phyloP scores from a whole-genome alignment of 2,329 filamentous ascomycete species.

The Sporothrix brasiliensis region DNA sequence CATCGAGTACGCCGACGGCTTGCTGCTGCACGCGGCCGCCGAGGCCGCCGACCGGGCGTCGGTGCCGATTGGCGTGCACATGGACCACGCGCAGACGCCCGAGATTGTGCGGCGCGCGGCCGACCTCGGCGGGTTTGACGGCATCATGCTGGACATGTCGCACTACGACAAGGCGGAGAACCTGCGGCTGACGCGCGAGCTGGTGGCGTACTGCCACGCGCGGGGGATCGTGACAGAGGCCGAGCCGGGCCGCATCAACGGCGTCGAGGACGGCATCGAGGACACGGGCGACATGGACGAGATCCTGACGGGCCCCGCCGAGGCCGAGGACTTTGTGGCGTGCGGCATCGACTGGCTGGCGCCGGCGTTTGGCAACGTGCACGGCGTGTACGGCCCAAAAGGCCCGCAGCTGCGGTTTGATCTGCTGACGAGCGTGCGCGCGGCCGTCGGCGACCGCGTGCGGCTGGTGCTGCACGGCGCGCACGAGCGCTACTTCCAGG shows the following conservation, averaged over 20 bases:
- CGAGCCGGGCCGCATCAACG: constrained; percentile 62
- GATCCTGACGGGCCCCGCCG: constrained; percentile 65
- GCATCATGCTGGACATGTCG: constrained; percentile 74
- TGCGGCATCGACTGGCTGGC: constrained; percentile 75
- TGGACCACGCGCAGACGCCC: constrained; percentile 68
- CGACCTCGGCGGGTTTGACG: constrained; percentile 63
- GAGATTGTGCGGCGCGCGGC: constrained; percentile 64
- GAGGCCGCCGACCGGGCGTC: constrained; percentile 58
- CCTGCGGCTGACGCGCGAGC: constrained; percentile 60
- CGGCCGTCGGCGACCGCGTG: constrained; percentile 50
- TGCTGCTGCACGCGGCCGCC: constrained; percentile 59
- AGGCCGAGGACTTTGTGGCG: constrained; percentile 69
- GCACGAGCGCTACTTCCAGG: constrained; percentile 47
- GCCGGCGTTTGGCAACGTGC: constrained; percentile 75
- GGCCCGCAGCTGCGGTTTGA: constrained; percentile 67
- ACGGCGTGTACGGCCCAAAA: constrained; percentile 69
- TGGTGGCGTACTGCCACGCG: constrained; percentile 65
- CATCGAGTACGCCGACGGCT: constrained; percentile 63
- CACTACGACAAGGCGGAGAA: constrained; percentile 72
- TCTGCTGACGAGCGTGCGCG: constrained; percentile 50
- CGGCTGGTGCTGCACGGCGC: constrained; percentile 54
- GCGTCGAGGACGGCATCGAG: constrained; percentile 71
- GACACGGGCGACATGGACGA: constrained; percentile 57
- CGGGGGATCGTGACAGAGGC: constrained; percentile 68
- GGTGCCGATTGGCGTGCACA: constrained; percentile 65